Evolutionary conservation across 352 stramenopile genomes (phyloP).

Genomic region (Peronospora belbahrii): DNA sequence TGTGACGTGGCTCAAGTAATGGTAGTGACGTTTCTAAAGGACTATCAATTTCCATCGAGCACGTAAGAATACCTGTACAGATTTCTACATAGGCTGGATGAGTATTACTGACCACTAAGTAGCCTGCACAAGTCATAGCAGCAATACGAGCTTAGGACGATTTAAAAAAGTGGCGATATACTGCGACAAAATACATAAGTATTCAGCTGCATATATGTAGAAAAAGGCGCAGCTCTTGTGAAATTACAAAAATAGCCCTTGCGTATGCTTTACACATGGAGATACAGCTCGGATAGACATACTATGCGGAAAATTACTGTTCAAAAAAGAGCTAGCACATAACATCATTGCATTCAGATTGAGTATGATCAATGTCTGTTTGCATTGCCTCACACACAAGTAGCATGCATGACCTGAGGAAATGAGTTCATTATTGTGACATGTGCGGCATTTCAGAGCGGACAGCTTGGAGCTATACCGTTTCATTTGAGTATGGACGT

Average conservation of each 20-base stretch:
- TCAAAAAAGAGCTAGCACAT: no score
- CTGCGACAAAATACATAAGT: slow-evolving; percentile 1
- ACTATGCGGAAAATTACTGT: no score
- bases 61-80: slow-evolving; percentile 42
- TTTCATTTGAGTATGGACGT: no score
- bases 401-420: no score
- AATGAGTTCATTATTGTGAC: no score
- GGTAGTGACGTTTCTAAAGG: slow-evolving; percentile 22
- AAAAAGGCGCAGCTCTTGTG: not conserved
- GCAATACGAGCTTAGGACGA: not conserved
- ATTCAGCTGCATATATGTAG: not conserved
- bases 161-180: slow-evolving; percentile 9
- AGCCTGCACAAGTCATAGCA: slow-evolving; percentile 59
- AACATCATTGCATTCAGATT: no score
- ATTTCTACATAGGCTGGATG: slow-evolving; percentile 55
- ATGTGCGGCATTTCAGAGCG: no score
- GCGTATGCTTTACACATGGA: no score
- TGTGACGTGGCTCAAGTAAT: slow-evolving; percentile 37
- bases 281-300: no score
- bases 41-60: slow-evolving; percentile 15
- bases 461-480: no score
- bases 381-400: no score
- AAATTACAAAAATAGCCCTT: not conserved
- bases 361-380: no score
- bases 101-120: slow-evolving; percentile 53